Conservation (phyloP, 2,329 filamentous ascomycete species). For the Fusarium verrucosum region DNA sequence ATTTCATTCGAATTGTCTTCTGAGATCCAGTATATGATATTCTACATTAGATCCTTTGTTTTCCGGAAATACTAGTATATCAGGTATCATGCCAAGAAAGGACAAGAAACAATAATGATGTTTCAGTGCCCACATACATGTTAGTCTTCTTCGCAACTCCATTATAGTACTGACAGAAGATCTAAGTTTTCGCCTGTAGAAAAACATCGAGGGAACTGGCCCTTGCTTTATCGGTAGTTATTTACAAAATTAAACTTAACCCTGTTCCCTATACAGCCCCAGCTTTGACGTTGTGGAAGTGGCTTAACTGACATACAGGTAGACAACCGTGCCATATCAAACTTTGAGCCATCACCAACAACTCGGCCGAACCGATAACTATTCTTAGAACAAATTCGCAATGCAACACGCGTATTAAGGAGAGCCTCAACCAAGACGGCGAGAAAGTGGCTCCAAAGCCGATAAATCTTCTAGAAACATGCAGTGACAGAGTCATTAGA, state of each 20-base stretch:
- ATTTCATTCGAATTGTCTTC: too few species aligned
- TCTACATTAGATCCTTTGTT: background rate
- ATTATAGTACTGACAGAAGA: background rate
- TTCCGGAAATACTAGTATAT: background rate
- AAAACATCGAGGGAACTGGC: background rate
- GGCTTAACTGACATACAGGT: background rate
- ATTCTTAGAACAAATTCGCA: constrained; percentile 14
- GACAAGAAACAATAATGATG: too few species aligned
- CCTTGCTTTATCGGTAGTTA: background rate
- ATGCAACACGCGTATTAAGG: background rate
- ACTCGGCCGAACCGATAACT: constrained; percentile 11
- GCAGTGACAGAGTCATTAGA: background rate
- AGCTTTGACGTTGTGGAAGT: background rate
- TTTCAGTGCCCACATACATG: too few species aligned
- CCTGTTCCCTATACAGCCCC: background rate
- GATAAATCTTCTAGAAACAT: constrained; percentile 16
- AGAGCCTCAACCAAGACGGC: background rate
- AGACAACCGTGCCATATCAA: background rate
- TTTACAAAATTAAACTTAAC: background rate
- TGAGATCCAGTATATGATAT: too few species aligned
- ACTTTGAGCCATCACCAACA: background rate
- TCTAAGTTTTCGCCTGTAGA: background rate
- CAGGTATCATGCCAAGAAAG: background rate
- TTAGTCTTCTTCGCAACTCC: too few species aligned
- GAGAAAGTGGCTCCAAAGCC: constrained; percentile 6